Percentiles rank a stretch among this genome's conserved stretches.
These are phyloP conservation scores for Blumeria graminis DNA, from an alignment of 2,329 filamentous ascomycete genomes.

Conservation along the genomic window DNA sequence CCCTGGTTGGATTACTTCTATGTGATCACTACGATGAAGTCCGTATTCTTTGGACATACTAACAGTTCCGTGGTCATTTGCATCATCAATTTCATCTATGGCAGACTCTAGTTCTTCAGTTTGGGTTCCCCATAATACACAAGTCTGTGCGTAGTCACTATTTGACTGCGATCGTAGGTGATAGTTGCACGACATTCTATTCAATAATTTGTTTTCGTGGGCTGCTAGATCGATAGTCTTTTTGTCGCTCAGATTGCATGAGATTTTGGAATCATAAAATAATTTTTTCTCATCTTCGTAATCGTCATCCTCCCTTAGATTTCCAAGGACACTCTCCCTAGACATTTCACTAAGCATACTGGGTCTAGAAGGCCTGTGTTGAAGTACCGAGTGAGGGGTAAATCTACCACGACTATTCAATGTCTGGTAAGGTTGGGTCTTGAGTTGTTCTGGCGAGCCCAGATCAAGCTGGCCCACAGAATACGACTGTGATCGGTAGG, in stretches of 20 bases:
- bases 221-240: slow-evolving; percentile 39
- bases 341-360: slow-evolving; percentile 54
- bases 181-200: slow-evolving; percentile 30
- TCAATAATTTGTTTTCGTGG: slow-evolving; percentile 36
- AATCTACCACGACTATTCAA: slow-evolving; percentile 15
- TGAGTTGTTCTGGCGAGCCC: slow-evolving; percentile 20
- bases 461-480: slow-evolving; percentile 76
- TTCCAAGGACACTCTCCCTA: slow-evolving; percentile 37
- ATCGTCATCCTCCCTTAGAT: slow-evolving; percentile 47
- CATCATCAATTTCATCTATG: slow-evolving; percentile 47
- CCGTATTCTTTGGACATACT: slow-evolving; percentile 10
- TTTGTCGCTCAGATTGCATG: slow-evolving; percentile 28
- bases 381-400: slow-evolving; percentile 40
- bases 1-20: slow-evolving; percentile 12
- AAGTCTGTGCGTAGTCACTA: slow-evolving; percentile 21
- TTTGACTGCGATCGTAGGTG: slow-evolving; percentile 33
- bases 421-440: slow-evolving; percentile 6
- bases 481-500: slow-evolving; percentile 87
- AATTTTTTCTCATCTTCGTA: slow-evolving; percentile 28
- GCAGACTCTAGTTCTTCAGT: slow-evolving; percentile 45
- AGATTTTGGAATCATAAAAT: slow-evolving; percentile 28
- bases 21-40: slow-evolving; percentile 17
- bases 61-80: slow-evolving; percentile 22
- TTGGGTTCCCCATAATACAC: slow-evolving; percentile 30
- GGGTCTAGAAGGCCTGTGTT: slow-evolving; percentile 58